phyloP scores from a whole-genome alignment of 1,284 basidiomycete genomes.

The Pascua guehoae region DNA sequence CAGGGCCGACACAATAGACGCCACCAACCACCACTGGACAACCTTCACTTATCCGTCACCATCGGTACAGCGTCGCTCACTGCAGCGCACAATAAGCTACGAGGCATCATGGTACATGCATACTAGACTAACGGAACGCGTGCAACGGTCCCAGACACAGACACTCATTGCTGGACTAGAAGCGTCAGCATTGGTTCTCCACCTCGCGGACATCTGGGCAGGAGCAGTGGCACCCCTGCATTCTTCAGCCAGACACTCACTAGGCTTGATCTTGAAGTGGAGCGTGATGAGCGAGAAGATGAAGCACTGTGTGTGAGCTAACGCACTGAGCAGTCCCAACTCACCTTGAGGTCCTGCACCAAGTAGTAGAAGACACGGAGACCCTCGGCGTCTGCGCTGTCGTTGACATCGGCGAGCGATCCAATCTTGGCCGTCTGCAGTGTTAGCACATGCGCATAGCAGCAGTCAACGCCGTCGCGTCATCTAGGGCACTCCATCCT shows the following conservation, averaged over 20 bases:
- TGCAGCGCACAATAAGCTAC: too few species aligned
- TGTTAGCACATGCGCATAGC: neutral
- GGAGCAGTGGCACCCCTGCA: neutral
- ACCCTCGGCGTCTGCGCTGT: slow-evolving; percentile 95
- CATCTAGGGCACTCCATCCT: too few species aligned
- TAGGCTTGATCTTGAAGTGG: slow-evolving; percentile 99
- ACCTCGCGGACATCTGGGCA: too few species aligned
- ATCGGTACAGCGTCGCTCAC: too few species aligned
- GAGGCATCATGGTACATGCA: slow-evolving; percentile 10
- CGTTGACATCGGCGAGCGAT: slow-evolving; percentile 91
- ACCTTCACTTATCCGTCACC: too few species aligned
- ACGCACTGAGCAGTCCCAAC: slow-evolving; percentile 17
- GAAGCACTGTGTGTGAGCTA: slow-evolving; percentile 64
- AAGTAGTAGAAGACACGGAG: slow-evolving; percentile 98
- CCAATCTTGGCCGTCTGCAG: slow-evolving; percentile 93
- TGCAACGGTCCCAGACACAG: neutral
- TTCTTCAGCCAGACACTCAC: slow-evolving; percentile 28
- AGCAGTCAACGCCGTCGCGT: neutral
- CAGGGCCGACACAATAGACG: too few species aligned
- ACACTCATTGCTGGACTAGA: slow-evolving; percentile 11
- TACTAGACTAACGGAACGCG: neutral
- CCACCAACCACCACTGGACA: too few species aligned
- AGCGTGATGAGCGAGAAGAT: slow-evolving; percentile 96
- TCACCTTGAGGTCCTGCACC: slow-evolving; percentile 91
- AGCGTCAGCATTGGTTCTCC: neutral